A percentile compares a stretch with the other conserved stretches of the same genome.
Evolutionary conservation across 441 rosid species (phyloP).

Genomic region (Erodium texanum): DNA sequence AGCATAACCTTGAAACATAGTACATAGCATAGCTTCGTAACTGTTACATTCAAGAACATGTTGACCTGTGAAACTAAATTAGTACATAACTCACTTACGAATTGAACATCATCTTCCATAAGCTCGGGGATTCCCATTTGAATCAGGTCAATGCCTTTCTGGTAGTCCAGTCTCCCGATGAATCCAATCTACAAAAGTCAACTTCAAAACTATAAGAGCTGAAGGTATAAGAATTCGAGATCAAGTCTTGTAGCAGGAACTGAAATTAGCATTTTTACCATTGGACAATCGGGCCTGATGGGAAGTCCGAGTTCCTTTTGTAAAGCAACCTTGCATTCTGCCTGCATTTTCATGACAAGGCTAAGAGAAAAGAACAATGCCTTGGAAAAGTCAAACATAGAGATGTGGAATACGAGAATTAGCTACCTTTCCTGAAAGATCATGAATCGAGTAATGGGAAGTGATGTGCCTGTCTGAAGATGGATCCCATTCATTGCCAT

Average conservation of each 20-base stretch:
- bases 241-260: background rate
- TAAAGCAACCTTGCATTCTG: slow-evolving; percentile 68
- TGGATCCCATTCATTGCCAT: slow-evolving; percentile 78
- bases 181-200: slow-evolving; percentile 65
- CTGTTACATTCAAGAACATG: background rate
- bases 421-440: slow-evolving; percentile 73
- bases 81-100: slow-evolving; percentile 50
- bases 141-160: slow-evolving; percentile 88
- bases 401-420: background rate
- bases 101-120: slow-evolving; percentile 78
- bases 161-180: slow-evolving; percentile 91
- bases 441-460: slow-evolving; percentile 54
- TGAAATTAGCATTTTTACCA: slow-evolving; percentile 35
- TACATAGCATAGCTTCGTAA: no score
- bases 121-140: slow-evolving; percentile 57
- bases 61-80: background rate
- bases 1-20: slow-evolving; percentile 69
- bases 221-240: slow-evolving; percentile 8
- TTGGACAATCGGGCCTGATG: slow-evolving; percentile 63
- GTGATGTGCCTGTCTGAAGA: slow-evolving; percentile 52
- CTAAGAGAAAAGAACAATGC: slow-evolving; percentile 13
- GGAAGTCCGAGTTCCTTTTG: slow-evolving; percentile 89
- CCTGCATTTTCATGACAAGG: slow-evolving; percentile 34
- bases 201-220: slow-evolving; percentile 16
- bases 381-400: no score